A percentile compares a stretch with the other conserved stretches of the same genome.
Evolutionary conservation across 352 stramenopile species (phyloP).

Genomic region (Pythium brassicae): DNA sequence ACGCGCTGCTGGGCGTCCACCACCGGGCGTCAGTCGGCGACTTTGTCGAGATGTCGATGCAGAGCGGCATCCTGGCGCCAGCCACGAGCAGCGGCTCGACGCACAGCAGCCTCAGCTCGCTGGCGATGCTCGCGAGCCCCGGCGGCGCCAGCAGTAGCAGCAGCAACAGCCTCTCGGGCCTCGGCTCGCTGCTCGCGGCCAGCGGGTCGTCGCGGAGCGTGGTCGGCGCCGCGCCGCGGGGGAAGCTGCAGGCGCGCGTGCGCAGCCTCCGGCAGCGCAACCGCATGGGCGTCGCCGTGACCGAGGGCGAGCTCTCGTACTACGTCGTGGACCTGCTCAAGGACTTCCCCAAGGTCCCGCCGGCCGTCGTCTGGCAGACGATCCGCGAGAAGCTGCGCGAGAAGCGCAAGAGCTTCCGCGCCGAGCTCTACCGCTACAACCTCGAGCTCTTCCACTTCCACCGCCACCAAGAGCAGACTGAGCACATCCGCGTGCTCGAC

Average conservation of each 20-base stretch:
- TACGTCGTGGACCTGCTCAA: conserved; percentile 67
- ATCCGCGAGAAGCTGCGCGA: conserved; percentile 52
- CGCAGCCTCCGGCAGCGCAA: conserved; percentile 24
- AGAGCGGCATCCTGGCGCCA: conserved; percentile 18
- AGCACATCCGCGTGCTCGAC: conserved; percentile 49
- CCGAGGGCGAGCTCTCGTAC: conserved; percentile 45
- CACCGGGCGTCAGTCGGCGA: conserved; percentile 19
- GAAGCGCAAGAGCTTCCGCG: conserved; percentile 52
- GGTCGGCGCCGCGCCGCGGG: neutral
- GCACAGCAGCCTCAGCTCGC: conserved; percentile 4
- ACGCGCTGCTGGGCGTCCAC: conserved; percentile 2
- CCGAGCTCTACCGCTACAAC: conserved; percentile 61
- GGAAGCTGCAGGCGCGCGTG: conserved; percentile 26
- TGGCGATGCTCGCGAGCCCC: neutral
- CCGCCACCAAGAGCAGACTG: conserved; percentile 42
- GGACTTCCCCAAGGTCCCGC: conserved; percentile 44
- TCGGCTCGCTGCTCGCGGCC: neutral
- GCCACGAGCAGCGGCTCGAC: conserved; percentile 5
- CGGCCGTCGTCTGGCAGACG: conserved; percentile 33
- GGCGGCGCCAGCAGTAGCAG: neutral
- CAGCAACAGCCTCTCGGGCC: no score
- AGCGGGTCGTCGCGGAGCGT: neutral
- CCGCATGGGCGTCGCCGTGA: conserved; percentile 13
- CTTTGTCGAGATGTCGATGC: conserved; percentile 29
- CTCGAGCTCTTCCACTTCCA: conserved; percentile 52